Conservation (phyloP, 305 asterid species). For the Lippia alba region DNA sequence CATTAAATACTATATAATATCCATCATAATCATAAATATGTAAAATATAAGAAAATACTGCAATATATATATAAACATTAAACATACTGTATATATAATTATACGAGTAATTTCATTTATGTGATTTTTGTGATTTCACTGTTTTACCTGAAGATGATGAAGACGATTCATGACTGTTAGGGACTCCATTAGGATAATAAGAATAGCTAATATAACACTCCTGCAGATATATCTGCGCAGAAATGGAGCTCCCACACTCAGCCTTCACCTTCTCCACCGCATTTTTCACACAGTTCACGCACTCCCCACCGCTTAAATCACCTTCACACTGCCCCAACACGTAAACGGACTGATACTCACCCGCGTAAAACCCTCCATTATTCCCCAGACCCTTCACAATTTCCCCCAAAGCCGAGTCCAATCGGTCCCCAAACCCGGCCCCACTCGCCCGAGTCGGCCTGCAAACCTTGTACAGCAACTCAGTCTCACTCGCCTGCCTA, state of each 20-base stretch:
- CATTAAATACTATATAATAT: too few species aligned
- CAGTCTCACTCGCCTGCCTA: conserved; percentile 53
- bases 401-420: conserved; percentile 67
- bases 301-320: conserved; percentile 60
- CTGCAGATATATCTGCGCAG: conserved; percentile 76
- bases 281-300: conserved; percentile 75
- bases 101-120: neutral
- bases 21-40: too few species aligned
- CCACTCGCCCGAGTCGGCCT: conserved; percentile 78
- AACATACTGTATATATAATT: neutral
- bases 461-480: conserved; percentile 67
- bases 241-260: conserved; percentile 63
- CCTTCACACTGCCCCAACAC: conserved; percentile 95
- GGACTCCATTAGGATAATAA: conserved; percentile 78
- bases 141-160: conserved; percentile 65
- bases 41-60: too few species aligned
- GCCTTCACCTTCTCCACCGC: conserved; percentile 58
- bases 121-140: neutral
- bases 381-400: conserved; percentile 58
- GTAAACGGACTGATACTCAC: conserved; percentile 66
- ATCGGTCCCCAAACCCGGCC: conserved; percentile 59
- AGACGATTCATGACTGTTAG: conserved; percentile 37
- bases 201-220: conserved; percentile 73
- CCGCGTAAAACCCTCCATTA: conserved; percentile 64
- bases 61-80: too few species aligned